phyloP scores from a whole-genome alignment of 2,329 filamentous ascomycete species.

The Pyricularia sp. region DNA sequence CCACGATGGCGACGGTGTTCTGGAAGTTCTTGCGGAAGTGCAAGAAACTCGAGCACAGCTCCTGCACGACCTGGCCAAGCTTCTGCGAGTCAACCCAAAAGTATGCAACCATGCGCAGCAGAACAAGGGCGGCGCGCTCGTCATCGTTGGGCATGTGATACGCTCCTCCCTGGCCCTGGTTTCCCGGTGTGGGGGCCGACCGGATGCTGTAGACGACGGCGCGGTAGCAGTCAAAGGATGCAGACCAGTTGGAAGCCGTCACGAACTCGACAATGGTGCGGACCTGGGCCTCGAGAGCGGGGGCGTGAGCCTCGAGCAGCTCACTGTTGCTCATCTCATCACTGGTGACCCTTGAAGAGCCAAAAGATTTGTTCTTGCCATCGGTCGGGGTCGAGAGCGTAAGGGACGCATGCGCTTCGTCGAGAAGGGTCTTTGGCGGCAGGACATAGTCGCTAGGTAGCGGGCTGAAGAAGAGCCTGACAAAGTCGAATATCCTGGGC shows the following conservation, averaged over 20 bases:
- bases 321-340: conserved; percentile 23
- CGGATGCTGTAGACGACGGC: conserved; percentile 41
- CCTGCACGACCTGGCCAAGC: conserved; percentile 52
- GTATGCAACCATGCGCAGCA: conserved; percentile 50
- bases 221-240: conserved; percentile 49
- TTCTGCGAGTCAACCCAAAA: conserved; percentile 57
- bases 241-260: conserved; percentile 54
- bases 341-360: conserved; percentile 4
- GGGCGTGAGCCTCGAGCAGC: conserved; percentile 24
- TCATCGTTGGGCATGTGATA: conserved; percentile 32
- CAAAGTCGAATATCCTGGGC: conserved; percentile 41
- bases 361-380: neutral
- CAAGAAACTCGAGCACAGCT: conserved; percentile 57
- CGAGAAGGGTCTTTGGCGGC: conserved; percentile 47
- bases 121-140: conserved; percentile 42
- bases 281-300: conserved; percentile 44
- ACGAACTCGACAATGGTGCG: conserved; percentile 53
- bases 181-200: conserved; percentile 14
- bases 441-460: conserved; percentile 48
- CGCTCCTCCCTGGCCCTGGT: conserved; percentile 27
- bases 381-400: conserved; percentile 10
- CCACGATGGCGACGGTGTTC: conserved; percentile 50
- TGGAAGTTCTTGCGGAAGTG: conserved; percentile 57
- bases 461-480: conserved; percentile 49
- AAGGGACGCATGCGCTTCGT: conserved; percentile 27